Conservation (phyloP, 208 protist species). For the Jaenimonas drosophilae region DNA sequence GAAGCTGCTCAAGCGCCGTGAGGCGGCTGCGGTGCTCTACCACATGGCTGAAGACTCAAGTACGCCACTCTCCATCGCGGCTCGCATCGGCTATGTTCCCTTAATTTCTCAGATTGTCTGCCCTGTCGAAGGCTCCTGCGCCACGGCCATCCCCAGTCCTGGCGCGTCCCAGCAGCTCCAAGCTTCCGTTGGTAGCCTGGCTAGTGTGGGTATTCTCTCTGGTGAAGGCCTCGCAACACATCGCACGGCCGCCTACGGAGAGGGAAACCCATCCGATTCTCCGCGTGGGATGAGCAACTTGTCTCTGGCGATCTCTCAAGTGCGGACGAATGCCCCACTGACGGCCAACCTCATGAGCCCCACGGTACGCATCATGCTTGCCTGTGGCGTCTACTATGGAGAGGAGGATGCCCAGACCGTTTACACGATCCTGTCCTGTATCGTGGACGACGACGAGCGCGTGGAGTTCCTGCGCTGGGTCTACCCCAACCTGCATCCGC, state of each 20-base stretch:
- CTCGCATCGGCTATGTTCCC: slow-evolving; percentile 32
- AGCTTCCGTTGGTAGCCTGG: too few relatives aligned
- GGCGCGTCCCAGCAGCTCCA: neutral
- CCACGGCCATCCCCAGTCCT: neutral
- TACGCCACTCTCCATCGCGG: slow-evolving; percentile 52
- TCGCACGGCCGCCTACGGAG: neutral
- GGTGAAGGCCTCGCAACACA: too few relatives aligned
- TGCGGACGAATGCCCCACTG: neutral
- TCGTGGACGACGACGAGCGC: slow-evolving; percentile 17
- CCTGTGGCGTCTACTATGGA: slow-evolving; percentile 57
- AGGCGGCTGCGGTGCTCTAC: slow-evolving; percentile 13
- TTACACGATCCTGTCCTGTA: slow-evolving; percentile 29
- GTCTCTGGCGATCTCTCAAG: neutral
- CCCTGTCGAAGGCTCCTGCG: neutral
- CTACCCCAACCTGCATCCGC: slow-evolving; percentile 68
- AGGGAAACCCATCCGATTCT: neutral
- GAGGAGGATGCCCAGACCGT: slow-evolving; percentile 43
- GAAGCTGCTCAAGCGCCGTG: slow-evolving; percentile 5
- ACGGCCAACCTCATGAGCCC: slow-evolving; percentile 9
- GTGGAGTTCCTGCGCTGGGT: slow-evolving; percentile 44
- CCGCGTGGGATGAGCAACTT: too few relatives aligned
- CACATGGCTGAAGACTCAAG: slow-evolving; percentile 25
- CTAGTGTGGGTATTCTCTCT: too few relatives aligned
- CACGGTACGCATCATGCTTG: slow-evolving; percentile 30
- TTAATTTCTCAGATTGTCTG: slow-evolving; percentile 35